Percentiles rank a stretch among this genome's conserved stretches.
These are phyloP conservation scores for Lactifluus subvellereus DNA, from an alignment of 768 basidiomycete species.

Conservation along the genomic window DNA sequence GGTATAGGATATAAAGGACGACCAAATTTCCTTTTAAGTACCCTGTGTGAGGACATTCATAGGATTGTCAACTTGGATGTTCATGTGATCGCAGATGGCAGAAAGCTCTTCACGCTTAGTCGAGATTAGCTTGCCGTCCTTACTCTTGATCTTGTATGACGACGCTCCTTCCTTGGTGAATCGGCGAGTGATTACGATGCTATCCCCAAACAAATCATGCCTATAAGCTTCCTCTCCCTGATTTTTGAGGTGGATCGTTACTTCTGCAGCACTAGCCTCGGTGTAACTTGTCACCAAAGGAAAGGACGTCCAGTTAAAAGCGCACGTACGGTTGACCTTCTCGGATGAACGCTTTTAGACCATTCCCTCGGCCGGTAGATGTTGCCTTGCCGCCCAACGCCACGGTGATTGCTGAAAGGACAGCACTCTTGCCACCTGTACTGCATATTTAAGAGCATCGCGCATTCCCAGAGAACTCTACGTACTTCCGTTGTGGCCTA, in stretches of 20 bases:
- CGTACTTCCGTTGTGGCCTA: conserved; percentile 91
- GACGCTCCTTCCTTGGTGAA: conserved; percentile 74
- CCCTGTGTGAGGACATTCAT: conserved; percentile 93
- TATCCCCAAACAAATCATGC: conserved; percentile 77
- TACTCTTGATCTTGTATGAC: conserved; percentile 76
- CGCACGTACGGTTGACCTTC: conserved; percentile 71
- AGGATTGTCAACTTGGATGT: conserved; percentile 94
- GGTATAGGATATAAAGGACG: not conserved
- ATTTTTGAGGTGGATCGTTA: conserved; percentile 82
- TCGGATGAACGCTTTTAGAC: conserved; percentile 79
- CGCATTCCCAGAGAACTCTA: conserved; percentile 23
- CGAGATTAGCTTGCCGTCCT: conserved; percentile 59
- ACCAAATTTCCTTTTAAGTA: conserved; percentile 22
- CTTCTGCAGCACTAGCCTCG: conserved; percentile 53
- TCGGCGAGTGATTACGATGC: conserved; percentile 76
- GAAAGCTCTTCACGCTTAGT: conserved; percentile 80
- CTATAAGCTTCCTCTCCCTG: conserved; percentile 87
- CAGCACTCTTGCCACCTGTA: conserved; percentile 90
- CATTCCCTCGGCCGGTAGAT: conserved; percentile 84
- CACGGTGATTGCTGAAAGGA: conserved; percentile 87
- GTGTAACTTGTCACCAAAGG: conserved; percentile 5
- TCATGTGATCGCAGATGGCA: conserved; percentile 91
- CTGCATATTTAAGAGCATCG: conserved; percentile 1
- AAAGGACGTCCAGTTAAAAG: not conserved
- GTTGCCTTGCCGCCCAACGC: conserved; percentile 90